Conservation (phyloP, 805 yeast genomes). For the Candida peoriensis region DNA sequence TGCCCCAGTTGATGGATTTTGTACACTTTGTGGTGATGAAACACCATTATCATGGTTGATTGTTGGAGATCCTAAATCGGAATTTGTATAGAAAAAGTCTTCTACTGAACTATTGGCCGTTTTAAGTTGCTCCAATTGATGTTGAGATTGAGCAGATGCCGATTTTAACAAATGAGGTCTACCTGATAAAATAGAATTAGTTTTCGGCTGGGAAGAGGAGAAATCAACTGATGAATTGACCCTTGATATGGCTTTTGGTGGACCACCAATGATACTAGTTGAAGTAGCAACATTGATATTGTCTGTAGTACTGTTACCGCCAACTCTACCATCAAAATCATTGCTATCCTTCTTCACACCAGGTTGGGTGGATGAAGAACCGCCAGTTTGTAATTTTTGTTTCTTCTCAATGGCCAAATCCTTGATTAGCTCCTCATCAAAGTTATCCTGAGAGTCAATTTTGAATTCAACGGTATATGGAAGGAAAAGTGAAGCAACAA, state of each 20-base stretch:
- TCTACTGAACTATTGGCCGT: slow-evolving; percentile 21
- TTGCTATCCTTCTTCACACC: too few relatives aligned
- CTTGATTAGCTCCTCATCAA: slow-evolving; percentile 26
- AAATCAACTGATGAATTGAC: too few relatives aligned
- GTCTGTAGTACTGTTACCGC: too few relatives aligned
- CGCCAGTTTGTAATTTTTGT: slow-evolving; percentile 10
- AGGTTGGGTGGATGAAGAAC: not conserved
- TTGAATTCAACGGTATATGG: slow-evolving; percentile 70
- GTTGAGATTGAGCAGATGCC: too few relatives aligned
- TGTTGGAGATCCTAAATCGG: slow-evolving; percentile 5
- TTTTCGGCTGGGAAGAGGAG: too few relatives aligned
- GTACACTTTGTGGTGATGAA: not conserved
- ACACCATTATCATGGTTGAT: slow-evolving; percentile 1
- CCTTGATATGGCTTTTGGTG: too few relatives aligned
- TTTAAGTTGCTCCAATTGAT: slow-evolving; percentile 3
- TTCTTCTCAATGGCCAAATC: slow-evolving; percentile 20
- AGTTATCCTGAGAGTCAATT: slow-evolving; percentile 19
- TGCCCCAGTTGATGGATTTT: not conserved
- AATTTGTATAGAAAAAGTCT: slow-evolving; percentile 20
- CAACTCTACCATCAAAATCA: too few relatives aligned
- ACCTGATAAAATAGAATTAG: too few relatives aligned
- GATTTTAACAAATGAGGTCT: too few relatives aligned
- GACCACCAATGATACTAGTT: too few relatives aligned
- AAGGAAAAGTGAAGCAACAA: slow-evolving; percentile 67
- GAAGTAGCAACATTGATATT: too few relatives aligned